phyloP scores from a whole-genome alignment of 2,329 filamentous ascomycete species.

The Chaetomium olivaceum region DNA sequence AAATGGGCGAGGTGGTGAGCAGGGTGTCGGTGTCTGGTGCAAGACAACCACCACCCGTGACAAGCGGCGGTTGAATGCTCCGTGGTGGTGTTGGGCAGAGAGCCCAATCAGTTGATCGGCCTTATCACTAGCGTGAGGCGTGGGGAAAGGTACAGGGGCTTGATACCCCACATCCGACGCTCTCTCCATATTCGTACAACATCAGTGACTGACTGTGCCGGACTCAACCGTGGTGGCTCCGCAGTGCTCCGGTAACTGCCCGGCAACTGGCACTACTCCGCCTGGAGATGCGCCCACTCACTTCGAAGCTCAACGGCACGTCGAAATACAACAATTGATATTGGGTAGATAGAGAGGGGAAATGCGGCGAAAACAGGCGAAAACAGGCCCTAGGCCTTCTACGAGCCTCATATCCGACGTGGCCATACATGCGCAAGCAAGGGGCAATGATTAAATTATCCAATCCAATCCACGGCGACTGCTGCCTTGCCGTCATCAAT shows the following conservation, averaged over 20 bases:
- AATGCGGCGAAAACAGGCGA: neutral
- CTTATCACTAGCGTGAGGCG: slow-evolving; percentile 26
- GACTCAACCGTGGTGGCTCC: neutral
- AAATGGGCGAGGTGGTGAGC: slow-evolving; percentile 16
- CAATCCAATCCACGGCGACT: neutral
- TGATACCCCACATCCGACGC: neutral
- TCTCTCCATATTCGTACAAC: neutral
- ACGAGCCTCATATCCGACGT: neutral
- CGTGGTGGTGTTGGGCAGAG: slow-evolving; percentile 11
- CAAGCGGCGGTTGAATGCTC: slow-evolving; percentile 11
- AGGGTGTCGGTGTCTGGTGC: slow-evolving; percentile 7
- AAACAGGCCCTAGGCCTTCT: neutral
- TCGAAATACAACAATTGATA: neutral
- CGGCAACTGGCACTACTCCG: neutral
- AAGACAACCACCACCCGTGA: slow-evolving; percentile 27
- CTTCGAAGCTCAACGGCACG: neutral
- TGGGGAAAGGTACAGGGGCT: slow-evolving; percentile 12
- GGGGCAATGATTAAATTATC: neutral
- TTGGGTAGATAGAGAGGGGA: neutral
- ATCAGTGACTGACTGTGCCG: neutral
- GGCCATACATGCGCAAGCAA: neutral
- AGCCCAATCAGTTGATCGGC: slow-evolving; percentile 30
- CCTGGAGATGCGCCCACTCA: neutral
- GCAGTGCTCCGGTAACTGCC: no score
- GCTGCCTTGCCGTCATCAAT: slow-evolving; percentile 1